Evolutionary conservation across 257 asterid species (phyloP), one percentile per base, ranked within the genome.

Genomic region (Nicotiana noctiflora): DNA sequence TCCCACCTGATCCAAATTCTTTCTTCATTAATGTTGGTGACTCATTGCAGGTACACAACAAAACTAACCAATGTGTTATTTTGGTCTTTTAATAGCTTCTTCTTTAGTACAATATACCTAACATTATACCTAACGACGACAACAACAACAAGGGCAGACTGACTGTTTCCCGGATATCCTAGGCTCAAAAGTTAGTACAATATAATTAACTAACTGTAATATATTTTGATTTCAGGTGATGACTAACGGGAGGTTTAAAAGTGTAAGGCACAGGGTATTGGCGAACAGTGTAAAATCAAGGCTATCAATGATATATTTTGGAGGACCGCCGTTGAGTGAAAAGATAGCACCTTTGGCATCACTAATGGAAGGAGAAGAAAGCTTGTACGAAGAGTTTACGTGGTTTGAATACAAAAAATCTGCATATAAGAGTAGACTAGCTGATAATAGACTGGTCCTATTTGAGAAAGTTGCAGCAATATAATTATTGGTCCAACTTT

Each of bases 311-410:
- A 81, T 81, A 21, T 81, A 60, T 19, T 81, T 81, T 44, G 84
- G 84, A 60, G 84, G 84, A 12, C 84, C 84, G 31, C 84, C 84
- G 14, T 75, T 81, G 80, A 81, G 11, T 11, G 81, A 75, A 55
- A 81, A 60, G 1, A 81, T 81, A 59, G 84, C 80, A 21, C 84
- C 84, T 6, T 59, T 81, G 81, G 76, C 84, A 19, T 72, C 84
- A 46, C 51, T 81, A 44, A 46, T 46, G 65, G 79, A 72, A 55
- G 84, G 67, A 11, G 7, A 60, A 52, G 81, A 81, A 13, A 81
- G 81, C n/a, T 60, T 81, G 15, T 75, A 75, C 81, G 61, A 70
- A 32, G 84, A 81, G 27, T 75, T 81, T 81, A 81, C 81, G 19
- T 81, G 84, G 81, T 61, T 60, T 7, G 84, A 81, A 3, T 81